Percentiles rank a stretch among this genome's conserved stretches.
Conservation (phyloP, 805 yeast species). For the Suhomyces faveliae region DNA sequence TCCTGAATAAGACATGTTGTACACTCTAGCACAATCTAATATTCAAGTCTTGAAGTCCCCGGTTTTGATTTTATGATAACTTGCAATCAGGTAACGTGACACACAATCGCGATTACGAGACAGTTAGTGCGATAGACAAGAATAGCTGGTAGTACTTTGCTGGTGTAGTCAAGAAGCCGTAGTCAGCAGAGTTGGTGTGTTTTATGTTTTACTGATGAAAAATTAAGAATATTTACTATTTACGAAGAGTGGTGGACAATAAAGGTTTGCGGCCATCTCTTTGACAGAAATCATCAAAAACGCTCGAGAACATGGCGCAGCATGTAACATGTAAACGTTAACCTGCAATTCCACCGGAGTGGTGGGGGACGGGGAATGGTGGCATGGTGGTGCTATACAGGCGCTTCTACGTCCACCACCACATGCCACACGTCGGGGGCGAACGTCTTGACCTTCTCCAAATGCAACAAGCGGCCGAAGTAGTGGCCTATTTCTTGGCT, state of each 20-base stretch:
- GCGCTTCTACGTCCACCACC: conserved; percentile 38
- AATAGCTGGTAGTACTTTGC: no score
- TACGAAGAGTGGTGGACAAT: not conserved
- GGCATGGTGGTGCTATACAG: no score
- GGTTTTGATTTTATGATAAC: not conserved
- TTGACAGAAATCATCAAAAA: not conserved
- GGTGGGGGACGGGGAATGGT: no score
- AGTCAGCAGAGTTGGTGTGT: no score
- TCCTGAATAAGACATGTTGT: not conserved
- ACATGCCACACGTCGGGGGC: conserved; percentile 88
- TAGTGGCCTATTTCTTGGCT: conserved; percentile 12
- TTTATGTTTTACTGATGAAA: no score
- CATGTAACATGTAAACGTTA: not conserved
- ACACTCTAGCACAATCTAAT: not conserved
- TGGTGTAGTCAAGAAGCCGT: no score
- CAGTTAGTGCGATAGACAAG: no score
- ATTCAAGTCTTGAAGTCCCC: not conserved
- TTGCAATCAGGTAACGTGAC: not conserved
- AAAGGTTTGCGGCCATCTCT: not conserved
- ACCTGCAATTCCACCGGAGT: no score
- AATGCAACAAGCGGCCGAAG: conserved; percentile 27
- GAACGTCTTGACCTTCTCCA: conserved; percentile 75
- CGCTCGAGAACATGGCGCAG: conserved; percentile 1
- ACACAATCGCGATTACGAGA: not conserved
- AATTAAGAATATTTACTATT: no score